phyloP scores from a whole-genome alignment of 1,139 yeast genomes.

The Hanseniaspora sp. region DNA sequence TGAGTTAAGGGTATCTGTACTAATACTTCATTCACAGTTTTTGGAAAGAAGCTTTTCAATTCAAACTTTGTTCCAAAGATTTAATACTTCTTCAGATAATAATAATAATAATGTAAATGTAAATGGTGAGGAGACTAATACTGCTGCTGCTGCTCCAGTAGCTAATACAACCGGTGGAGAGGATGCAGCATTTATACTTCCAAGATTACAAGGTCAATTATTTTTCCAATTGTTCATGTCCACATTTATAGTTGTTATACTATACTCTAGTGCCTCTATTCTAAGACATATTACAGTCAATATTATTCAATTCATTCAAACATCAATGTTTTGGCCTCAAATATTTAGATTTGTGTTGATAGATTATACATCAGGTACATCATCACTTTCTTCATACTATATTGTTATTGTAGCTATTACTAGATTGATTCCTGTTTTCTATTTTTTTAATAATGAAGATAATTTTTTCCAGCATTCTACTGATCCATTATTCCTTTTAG shows the following conservation, averaged over 20 bases:
- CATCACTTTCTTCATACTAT: constrained; percentile 29
- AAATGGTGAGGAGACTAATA: constrained; percentile 16
- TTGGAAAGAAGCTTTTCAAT: constrained; percentile 54
- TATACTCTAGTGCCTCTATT: constrained; percentile 53
- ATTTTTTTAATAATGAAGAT: constrained; percentile 41
- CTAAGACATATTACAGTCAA: constrained; percentile 52
- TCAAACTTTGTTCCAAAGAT: constrained; percentile 26
- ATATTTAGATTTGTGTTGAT: constrained; percentile 34
- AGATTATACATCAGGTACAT: constrained; percentile 3
- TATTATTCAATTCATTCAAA: constrained; percentile 39
- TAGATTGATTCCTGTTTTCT: constrained; percentile 54
- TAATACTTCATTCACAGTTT: constrained; percentile 59
- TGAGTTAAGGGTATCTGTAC: constrained; percentile 64
- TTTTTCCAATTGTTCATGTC: constrained; percentile 50
- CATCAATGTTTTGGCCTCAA: constrained; percentile 88
- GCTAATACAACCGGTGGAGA: constrained; percentile 35
- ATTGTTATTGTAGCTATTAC: constrained; percentile 54
- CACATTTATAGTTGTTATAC: constrained; percentile 46
- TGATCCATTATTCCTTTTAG: constrained; percentile 38
- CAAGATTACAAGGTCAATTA: constrained; percentile 52
- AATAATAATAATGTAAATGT: constrained; percentile 19
- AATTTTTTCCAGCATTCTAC: constrained; percentile 44
- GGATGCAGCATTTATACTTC: constrained; percentile 38
- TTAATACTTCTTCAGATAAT: constrained; percentile 23
- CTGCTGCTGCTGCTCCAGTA: constrained; percentile 21